A percentile compares a stretch with the other conserved stretches of the same genome.
Conservation (phyloP, 495 filamentous ascomycete species). For the Neurospora sp. region DNA sequence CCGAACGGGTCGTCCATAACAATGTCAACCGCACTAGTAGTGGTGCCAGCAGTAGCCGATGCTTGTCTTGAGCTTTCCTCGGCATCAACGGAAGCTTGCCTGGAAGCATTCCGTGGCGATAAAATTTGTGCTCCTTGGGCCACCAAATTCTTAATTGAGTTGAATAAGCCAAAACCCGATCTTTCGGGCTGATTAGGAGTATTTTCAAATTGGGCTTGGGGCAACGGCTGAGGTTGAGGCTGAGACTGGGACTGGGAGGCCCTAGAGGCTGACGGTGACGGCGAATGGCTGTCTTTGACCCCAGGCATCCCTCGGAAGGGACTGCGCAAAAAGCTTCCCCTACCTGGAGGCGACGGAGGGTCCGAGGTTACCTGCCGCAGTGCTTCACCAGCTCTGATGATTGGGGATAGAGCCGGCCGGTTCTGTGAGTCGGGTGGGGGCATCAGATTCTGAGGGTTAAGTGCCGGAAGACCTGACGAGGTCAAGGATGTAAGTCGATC, state of each 20-base stretch:
- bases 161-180: slow-evolving; percentile 18
- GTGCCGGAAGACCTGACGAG: slow-evolving; percentile 4
- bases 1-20: slow-evolving; percentile 26
- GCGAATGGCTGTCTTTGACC: slow-evolving; percentile 22
- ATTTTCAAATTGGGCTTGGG: neutral
- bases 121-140: slow-evolving; percentile 16
- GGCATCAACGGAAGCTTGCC: neutral
- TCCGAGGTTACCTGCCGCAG: slow-evolving; percentile 44
- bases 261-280: slow-evolving; percentile 6
- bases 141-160: slow-evolving; percentile 17
- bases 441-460: slow-evolving; percentile 5
- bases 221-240: neutral
- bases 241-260: neutral
- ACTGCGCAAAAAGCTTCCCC: slow-evolving; percentile 35
- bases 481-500: slow-evolving; percentile 13
- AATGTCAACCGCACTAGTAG: neutral
- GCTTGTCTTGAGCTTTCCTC: neutral
- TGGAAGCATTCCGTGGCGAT: slow-evolving; percentile 12
- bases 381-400: slow-evolving; percentile 38
- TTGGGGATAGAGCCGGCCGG: slow-evolving; percentile 40
- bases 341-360: slow-evolving; percentile 34
- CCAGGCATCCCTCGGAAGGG: slow-evolving; percentile 37
- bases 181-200: slow-evolving; percentile 2
- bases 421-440: slow-evolving; percentile 13
- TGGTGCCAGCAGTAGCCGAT: neutral